phyloP scores from a whole-genome alignment of 495 filamentous ascomycete genomes.

The Cairneyella variabilis region DNA sequence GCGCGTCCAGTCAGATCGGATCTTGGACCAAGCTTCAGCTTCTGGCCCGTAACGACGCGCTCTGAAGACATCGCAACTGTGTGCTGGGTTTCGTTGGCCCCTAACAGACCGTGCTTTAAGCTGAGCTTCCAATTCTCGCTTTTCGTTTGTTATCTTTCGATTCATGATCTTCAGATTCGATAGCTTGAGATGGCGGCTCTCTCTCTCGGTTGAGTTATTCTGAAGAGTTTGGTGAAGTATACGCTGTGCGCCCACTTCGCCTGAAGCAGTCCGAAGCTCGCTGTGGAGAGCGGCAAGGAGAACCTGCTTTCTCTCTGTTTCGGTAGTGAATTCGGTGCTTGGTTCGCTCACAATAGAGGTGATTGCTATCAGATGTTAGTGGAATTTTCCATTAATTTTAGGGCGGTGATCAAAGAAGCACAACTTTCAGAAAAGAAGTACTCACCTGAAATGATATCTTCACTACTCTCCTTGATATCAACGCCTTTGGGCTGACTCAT shows the following conservation, averaged over 20 bases:
- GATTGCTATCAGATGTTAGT: slow-evolving; percentile 52
- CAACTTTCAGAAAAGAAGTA: too few relatives aligned
- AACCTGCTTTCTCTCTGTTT: slow-evolving; percentile 75
- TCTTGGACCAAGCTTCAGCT: too few relatives aligned
- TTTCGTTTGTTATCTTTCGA: slow-evolving; percentile 49
- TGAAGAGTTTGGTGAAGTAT: slow-evolving; percentile 65
- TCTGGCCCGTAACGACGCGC: too few relatives aligned
- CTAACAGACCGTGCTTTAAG: too few relatives aligned
- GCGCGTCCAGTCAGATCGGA: too few relatives aligned
- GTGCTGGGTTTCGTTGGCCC: too few relatives aligned
- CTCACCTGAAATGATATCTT: slow-evolving; percentile 59
- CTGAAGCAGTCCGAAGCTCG: slow-evolving; percentile 74
- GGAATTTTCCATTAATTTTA: too few relatives aligned
- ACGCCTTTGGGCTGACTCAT: slow-evolving; percentile 23
- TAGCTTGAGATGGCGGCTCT: slow-evolving; percentile 56
- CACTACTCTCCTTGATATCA: slow-evolving; percentile 52
- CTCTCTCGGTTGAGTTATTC: slow-evolving; percentile 51
- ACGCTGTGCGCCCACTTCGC: slow-evolving; percentile 70
- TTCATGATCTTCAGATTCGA: too few relatives aligned
- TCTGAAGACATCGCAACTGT: too few relatives aligned
- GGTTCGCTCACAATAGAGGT: slow-evolving; percentile 69
- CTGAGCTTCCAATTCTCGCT: too few relatives aligned
- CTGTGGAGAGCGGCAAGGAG: slow-evolving; percentile 72
- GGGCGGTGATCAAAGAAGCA: too few relatives aligned
- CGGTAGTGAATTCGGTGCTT: slow-evolving; percentile 68